Base-by-base conservation (phyloP, 2,329 filamentous ascomycete genomes). In the Dactylellina parvicollis region DNA sequence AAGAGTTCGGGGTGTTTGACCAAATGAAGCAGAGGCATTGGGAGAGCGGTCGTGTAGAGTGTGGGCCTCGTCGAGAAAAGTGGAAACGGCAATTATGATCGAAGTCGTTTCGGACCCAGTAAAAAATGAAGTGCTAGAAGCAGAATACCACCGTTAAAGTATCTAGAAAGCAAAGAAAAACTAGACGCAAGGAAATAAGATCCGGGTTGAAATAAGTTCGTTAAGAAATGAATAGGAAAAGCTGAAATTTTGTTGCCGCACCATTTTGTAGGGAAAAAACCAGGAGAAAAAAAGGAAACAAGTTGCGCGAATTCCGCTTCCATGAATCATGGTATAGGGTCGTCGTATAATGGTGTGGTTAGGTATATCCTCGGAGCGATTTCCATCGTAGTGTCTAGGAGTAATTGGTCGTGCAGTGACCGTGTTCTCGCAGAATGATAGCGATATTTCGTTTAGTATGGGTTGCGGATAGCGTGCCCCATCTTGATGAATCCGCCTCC, bases 1-100 rank as follows among this genome's bases (percentile, higher is more conserved):
- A 55, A 56, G 62, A 61, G 64, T 60, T 57, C 59, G 69, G 42
- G 69, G 36, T 64, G 49, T 40, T 42, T 40, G 55, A 66, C 38
- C 28, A 54, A 52, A 56, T 18, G 50, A 52, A 65, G 40, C 46
- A 22, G 69, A 61, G 55, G 69, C 49, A 28, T n/a, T n/a, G 26
- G 44, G 18, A 36, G 26, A 55, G 42, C 24, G 38, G 46, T 64
- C 57, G 52, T 57, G 40, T 49, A 61, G 18, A 38, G 46, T n/a
- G n/a, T 24, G 49, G 40, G 54, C 69, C 69, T 76, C 75, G 59
- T 55, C 40, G 75, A 66, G 52, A 61, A 75, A 61, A 71, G 38
- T 52, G 52, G 22, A 62, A 70, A 64, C 61, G 57, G 67, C 54
- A 30, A 59, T 5, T 66, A 47, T 66, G 52, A 61, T 73, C 69